Evolutionary conservation across 1,284 basidiomycete genomes (phyloP).

Genomic region (Lentinus polychrous): DNA sequence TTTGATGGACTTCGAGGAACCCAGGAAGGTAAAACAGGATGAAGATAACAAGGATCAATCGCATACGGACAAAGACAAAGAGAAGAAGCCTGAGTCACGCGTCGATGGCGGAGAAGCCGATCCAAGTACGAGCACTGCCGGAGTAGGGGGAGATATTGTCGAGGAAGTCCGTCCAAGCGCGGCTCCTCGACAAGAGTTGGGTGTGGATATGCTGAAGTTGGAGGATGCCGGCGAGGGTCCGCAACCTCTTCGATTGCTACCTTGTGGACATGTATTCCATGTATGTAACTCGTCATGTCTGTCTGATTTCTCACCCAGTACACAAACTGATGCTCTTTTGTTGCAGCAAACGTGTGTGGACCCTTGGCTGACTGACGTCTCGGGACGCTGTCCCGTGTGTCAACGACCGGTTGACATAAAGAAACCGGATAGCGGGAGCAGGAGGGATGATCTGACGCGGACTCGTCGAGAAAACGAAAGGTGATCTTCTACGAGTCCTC

Average conservation of each 20-base stretch:
- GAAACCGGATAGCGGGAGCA: slow-evolving; percentile 12
- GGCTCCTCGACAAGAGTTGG: slow-evolving; percentile 32
- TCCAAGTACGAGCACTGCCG: background rate
- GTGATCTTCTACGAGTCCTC: no score
- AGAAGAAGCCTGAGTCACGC: slow-evolving; percentile 9
- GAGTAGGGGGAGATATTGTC: slow-evolving; percentile 22
- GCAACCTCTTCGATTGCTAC: slow-evolving; percentile 64
- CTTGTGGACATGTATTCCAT: slow-evolving; percentile 79
- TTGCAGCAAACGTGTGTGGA: slow-evolving; percentile 70
- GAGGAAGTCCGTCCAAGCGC: slow-evolving; percentile 9
- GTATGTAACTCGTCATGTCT: slow-evolving; percentile 35
- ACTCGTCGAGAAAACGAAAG: background rate
- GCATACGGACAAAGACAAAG: background rate
- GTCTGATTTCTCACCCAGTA: background rate
- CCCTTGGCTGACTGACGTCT: slow-evolving; percentile 71
- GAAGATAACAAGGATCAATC: slow-evolving; percentile 7
- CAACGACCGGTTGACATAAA: slow-evolving; percentile 46
- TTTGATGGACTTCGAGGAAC: slow-evolving; percentile 75
- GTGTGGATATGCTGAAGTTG: slow-evolving; percentile 38
- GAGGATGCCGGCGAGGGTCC: slow-evolving; percentile 67
- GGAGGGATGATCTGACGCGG: slow-evolving; percentile 16
- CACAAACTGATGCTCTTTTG: slow-evolving; percentile 6
- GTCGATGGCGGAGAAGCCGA: slow-evolving; percentile 2
- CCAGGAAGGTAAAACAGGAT: slow-evolving; percentile 32
- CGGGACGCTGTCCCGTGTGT: slow-evolving; percentile 74